Evolutionary conservation across 352 stramenopile species (phyloP).

Genomic region (Aphanomyces euteiches): DNA sequence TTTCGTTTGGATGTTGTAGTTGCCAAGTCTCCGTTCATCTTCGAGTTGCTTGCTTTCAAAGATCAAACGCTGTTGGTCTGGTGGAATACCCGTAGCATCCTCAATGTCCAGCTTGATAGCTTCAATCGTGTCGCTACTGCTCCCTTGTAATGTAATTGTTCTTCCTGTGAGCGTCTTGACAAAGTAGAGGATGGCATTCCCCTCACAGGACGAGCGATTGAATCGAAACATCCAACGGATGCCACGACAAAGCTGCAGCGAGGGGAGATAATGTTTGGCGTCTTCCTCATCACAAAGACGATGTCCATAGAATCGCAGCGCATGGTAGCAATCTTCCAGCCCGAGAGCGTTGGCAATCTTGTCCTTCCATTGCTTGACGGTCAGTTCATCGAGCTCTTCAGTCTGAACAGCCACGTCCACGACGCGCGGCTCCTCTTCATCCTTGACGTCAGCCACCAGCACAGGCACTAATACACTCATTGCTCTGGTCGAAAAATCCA

Average conservation of each 20-base stretch:
- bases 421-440: too few species aligned
- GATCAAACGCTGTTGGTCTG: slow-evolving; percentile 1
- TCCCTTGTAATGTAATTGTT: not conserved
- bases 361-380: too few species aligned
- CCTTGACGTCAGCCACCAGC: too few species aligned
- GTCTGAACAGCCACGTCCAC: too few species aligned
- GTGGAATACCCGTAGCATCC: not conserved
- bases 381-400: too few species aligned
- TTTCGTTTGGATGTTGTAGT: not conserved
- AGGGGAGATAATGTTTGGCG: not conserved
- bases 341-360: not conserved
- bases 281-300: not conserved
- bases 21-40: not conserved
- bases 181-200: not conserved
- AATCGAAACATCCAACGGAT: not conserved
- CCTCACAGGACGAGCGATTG: not conserved
- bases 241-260: not conserved
- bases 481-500: too few species aligned
- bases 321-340: not conserved
- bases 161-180: not conserved
- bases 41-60: not conserved
- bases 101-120: not conserved
- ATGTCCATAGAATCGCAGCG: not conserved
- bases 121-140: not conserved
- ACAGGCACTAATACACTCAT: too few species aligned